Percentiles rank a stretch among this genome's conserved stretches.
Evolutionary conservation across 306 rosid genomes (phyloP).

Genomic region (Prunus fruticosa): DNA sequence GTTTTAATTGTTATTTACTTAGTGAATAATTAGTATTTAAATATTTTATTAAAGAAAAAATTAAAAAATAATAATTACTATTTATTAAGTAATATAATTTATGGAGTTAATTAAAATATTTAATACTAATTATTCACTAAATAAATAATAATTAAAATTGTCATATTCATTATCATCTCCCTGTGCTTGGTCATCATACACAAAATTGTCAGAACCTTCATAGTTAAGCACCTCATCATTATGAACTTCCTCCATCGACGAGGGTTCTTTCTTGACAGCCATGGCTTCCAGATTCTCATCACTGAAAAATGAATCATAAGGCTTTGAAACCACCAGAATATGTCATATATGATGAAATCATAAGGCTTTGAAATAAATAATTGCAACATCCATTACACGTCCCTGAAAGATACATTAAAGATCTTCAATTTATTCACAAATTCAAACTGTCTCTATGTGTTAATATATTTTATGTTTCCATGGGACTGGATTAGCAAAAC

Average conservation of each 20-base stretch:
- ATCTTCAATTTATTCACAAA: not conserved
- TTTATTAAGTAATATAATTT: no score
- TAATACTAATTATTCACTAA: no score
- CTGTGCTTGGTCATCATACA: not conserved
- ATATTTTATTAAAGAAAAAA: no score
- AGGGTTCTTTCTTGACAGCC: constrained; percentile 26
- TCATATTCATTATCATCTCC: no score
- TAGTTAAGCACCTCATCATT: constrained; percentile 13
- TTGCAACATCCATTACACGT: constrained; percentile 82
- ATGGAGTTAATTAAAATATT: no score
- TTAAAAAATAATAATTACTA: no score
- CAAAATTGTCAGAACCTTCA: constrained; percentile 12
- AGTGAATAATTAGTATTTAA: no score
- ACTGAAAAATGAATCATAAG: constrained; percentile 63
- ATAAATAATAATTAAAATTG: no score
- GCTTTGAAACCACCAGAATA: constrained; percentile 42
- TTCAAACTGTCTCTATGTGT: not conserved
- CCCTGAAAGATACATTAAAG: constrained; percentile 44
- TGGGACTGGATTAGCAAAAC: no score
- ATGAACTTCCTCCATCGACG: not conserved
- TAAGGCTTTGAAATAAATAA: no score
- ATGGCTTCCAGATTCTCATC: constrained; percentile 57
- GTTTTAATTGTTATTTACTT: no score
- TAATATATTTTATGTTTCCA: no score
- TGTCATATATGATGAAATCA: not conserved